These are phyloP conservation scores for Cadophora malorum DNA, from an alignment of 2,329 filamentous ascomycete species.

Conservation along the genomic window DNA sequence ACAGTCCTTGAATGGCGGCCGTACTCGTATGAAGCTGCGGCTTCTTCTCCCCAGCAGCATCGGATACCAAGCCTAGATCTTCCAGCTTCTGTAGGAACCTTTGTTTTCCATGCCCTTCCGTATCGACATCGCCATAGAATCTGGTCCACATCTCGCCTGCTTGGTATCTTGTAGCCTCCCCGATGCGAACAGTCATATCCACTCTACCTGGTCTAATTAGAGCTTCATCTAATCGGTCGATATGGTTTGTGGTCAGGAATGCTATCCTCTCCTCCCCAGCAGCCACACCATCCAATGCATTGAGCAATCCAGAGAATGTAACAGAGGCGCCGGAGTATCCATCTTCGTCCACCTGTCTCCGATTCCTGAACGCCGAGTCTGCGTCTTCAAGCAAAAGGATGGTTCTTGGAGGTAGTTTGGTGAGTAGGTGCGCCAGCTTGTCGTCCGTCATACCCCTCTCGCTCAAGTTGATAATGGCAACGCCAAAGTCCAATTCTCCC, in stretches of 20 bases:
- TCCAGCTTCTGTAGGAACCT: conserved; percentile 75
- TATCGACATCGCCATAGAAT: conserved; percentile 87
- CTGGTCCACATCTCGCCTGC: conserved; percentile 89
- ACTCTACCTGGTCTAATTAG: conserved; percentile 90
- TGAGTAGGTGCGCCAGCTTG: conserved; percentile 56
- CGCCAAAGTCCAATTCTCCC: conserved; percentile 62
- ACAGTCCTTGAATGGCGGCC: conserved; percentile 90
- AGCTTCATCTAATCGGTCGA: conserved; percentile 84
- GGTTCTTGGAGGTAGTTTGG: conserved; percentile 57
- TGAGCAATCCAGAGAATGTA: conserved; percentile 90
- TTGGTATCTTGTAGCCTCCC: conserved; percentile 85
- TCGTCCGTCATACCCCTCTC: conserved; percentile 63
- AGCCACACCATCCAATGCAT: conserved; percentile 88
- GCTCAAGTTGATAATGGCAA: conserved; percentile 60
- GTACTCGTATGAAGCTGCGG: conserved; percentile 69
- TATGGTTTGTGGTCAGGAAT: conserved; percentile 94
- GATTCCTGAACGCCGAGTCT: conserved; percentile 54
- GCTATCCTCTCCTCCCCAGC: conserved; percentile 93
- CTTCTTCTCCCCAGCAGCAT: conserved; percentile 43
- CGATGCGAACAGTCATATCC: conserved; percentile 90
- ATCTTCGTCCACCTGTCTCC: conserved; percentile 63
- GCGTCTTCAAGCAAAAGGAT: conserved; percentile 64
- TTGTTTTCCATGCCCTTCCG: conserved; percentile 63
- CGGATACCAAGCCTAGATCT: conserved; percentile 72
- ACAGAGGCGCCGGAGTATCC: conserved; percentile 42